Percentiles rank a stretch among this genome's conserved stretches.
phyloP scores from a whole-genome alignment of 495 filamentous ascomycete species.

The Penicillium paxilli region DNA sequence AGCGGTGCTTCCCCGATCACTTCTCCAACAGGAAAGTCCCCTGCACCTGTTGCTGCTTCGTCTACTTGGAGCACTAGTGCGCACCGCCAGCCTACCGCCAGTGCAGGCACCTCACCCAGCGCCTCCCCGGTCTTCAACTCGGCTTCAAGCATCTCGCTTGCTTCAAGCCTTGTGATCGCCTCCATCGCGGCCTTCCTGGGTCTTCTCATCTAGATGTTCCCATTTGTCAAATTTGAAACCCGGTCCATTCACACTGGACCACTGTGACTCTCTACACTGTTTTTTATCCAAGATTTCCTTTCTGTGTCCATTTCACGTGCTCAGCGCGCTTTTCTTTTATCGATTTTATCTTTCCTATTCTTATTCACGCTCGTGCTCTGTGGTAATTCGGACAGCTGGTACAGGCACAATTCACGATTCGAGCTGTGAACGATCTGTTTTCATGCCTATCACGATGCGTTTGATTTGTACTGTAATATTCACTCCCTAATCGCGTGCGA shows the following conservation, averaged over 20 bases:
- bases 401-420: not conserved
- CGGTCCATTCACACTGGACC: not conserved
- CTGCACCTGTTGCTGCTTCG: constrained; percentile 15
- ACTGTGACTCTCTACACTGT: not conserved
- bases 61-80: constrained; percentile 7
- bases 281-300: not conserved
- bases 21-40: constrained; percentile 26
- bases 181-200: constrained; percentile 18
- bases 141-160: constrained; percentile 15
- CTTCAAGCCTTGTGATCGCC: constrained; percentile 18
- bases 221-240: not conserved
- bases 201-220: constrained; percentile 16
- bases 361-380: not conserved
- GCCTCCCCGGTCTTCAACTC: constrained; percentile 20
- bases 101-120: constrained; percentile 1
- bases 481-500: constrained; percentile 11
- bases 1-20: constrained; percentile 19
- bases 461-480: constrained; percentile 17
- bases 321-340: constrained; percentile 1
- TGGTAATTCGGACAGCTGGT: not conserved
- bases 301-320: not conserved
- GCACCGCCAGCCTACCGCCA: constrained; percentile 12
- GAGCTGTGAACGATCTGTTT: constrained; percentile 6
- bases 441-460: constrained; percentile 7
- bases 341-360: constrained; percentile 1